phyloP scores from a whole-genome alignment of 495 filamentous ascomycete genomes.

The Clavariopsis aquatica region DNA sequence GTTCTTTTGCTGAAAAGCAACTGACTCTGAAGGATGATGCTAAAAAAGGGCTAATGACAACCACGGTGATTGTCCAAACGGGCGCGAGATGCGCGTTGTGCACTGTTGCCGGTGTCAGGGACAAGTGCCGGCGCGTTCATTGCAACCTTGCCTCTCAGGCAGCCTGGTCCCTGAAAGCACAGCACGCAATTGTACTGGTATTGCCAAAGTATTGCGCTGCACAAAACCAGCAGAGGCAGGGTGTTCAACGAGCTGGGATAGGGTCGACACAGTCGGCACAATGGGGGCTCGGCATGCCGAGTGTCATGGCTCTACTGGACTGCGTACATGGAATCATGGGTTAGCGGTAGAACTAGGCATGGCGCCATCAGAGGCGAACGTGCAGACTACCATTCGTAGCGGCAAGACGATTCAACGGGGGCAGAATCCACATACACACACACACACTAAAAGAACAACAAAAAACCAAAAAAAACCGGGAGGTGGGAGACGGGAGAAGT shows the following conservation, averaged over 20 bases:
- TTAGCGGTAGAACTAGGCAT: no score
- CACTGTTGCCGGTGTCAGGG: not conserved
- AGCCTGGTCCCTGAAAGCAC: constrained; percentile 1
- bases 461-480: no score
- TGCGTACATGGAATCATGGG: not conserved
- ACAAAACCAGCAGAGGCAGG: not conserved
- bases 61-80: not conserved
- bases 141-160: not conserved
- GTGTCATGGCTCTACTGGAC: not conserved
- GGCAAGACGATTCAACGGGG: no score
- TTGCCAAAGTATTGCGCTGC: not conserved
- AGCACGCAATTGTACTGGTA: constrained; percentile 6
- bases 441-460: no score
- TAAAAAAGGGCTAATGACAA: not conserved
- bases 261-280: not conserved
- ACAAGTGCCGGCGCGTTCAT: constrained; percentile 4
- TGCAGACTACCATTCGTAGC: no score
- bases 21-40: not conserved
- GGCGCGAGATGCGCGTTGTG: not conserved
- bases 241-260: not conserved
- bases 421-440: no score
- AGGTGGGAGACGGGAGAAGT: no score
- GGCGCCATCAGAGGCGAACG: no score
- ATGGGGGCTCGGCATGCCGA: not conserved
- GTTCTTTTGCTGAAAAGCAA: not conserved